Evolutionary conservation across 352 stramenopile species (phyloP).

Genomic region (Pythium phragmitis): DNA sequence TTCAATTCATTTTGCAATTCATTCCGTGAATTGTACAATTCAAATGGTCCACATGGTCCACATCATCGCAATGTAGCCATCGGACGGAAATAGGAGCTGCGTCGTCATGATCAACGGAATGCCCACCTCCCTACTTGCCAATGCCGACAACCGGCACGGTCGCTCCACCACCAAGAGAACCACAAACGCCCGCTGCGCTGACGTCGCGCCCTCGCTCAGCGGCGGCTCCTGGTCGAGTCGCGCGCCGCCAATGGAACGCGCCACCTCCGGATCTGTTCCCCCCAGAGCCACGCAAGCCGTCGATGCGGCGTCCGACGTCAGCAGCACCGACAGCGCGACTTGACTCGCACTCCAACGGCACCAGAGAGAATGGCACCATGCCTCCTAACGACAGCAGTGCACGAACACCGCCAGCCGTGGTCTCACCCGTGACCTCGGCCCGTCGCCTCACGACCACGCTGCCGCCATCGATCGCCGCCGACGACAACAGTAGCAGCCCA

Average conservation of each 20-base stretch:
- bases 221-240: slow-evolving; percentile 1
- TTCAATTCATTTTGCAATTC: slow-evolving; percentile 21
- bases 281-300: slow-evolving; percentile 3
- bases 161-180: slow-evolving; percentile 3
- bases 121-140: neutral
- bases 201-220: slow-evolving; percentile 20
- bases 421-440: neutral
- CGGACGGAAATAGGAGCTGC: neutral
- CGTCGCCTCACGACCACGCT: slow-evolving; percentile 1
- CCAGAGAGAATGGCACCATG: neutral
- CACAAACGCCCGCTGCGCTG: neutral
- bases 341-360: neutral
- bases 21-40: slow-evolving; percentile 16
- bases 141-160: slow-evolving; percentile 16
- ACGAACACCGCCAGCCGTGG: neutral
- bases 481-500: neutral
- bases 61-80: slow-evolving; percentile 6
- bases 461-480: neutral
- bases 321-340: neutral
- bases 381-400: slow-evolving; percentile 5
- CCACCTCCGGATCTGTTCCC: slow-evolving; percentile 26
- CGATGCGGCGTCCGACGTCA: slow-evolving; percentile 8
- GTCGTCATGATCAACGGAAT: neutral
- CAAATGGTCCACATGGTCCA: neutral
- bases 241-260: slow-evolving; percentile 32